Evolutionary conservation across 2,329 filamentous ascomycete species (phyloP), one percentile per base, ranked within the genome.

Genomic region (Orbilia brochopaga): DNA sequence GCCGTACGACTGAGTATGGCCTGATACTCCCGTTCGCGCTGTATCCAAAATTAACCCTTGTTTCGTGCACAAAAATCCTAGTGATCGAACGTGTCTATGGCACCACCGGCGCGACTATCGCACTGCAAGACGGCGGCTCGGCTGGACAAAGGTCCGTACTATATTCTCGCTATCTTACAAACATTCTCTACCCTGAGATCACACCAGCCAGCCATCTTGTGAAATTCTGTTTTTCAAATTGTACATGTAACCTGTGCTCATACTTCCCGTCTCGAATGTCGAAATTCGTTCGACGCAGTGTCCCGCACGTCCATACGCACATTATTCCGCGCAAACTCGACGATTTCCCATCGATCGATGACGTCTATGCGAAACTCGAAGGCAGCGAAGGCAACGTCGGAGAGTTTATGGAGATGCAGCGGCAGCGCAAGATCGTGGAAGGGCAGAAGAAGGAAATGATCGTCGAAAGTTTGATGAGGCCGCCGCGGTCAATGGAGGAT

Each of bases 251-350:
- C n/a, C n/a, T n/a, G n/a, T n/a, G n/a, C n/a, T n/a, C n/a, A n/a
- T n/a, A n/a, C n/a, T n/a, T n/a, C n/a, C n/a, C n/a, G n/a, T n/a
- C n/a, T n/a, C n/a, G n/a, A n/a, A n/a, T n/a, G n/a, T n/a, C n/a
- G n/a, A n/a, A n/a, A 19, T 21, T 19, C 53, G 24, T 1, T 6
- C 11, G n/a, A 17, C 37, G 8, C 42, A 77, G 76, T 17, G 93
- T 99, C 50, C 84, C 91, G 7, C 94, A 99, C 81, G 87, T 97
- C 13, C 94, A 99, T 81, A 90, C 92, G 24, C 94, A 99, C 81
- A 85, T 97, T 54, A 93, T 97, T 60, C 92, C 92, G 19, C 83
- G 92, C 37, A 82, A 81, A 66, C 84, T 87, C 42, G 83, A 87
- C 60, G 78, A 83, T 79, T 78, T 81, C 74, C 83, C 85, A 10